Conservation (phyloP, 768 basidiomycete genomes). For the Hericium coralloides region DNA sequence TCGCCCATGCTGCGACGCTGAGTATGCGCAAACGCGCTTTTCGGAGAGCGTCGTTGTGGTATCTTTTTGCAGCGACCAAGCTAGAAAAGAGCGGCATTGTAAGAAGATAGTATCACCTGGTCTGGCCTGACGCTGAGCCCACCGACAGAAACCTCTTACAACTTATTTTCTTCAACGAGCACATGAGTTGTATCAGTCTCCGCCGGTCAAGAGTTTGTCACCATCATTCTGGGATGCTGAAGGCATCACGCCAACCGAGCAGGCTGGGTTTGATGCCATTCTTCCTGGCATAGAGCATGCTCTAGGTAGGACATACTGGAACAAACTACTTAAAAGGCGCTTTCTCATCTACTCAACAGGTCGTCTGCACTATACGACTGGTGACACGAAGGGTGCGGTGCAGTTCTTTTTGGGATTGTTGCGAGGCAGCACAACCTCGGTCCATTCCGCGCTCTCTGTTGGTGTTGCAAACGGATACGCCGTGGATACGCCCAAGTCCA, state of each 20-base stretch:
- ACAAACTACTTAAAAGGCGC: neutral
- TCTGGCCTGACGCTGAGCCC: neutral
- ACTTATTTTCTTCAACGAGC: constrained; percentile 74
- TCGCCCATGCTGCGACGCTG: constrained; percentile 72
- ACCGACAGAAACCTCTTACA: constrained; percentile 71
- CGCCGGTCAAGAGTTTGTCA: constrained; percentile 51
- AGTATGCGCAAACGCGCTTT: constrained; percentile 46
- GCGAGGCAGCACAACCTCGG: constrained; percentile 29
- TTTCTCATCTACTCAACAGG: constrained; percentile 34
- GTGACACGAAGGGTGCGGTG: constrained; percentile 71
- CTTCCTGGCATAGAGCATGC: constrained; percentile 73
- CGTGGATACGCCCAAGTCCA: constrained; percentile 6
- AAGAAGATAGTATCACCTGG: constrained; percentile 22
- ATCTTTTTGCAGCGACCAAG: constrained; percentile 63
- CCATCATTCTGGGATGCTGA: constrained; percentile 79
- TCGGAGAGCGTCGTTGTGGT: constrained; percentile 72
- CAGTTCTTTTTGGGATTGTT: constrained; percentile 70
- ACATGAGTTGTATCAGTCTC: constrained; percentile 47
- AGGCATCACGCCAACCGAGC: constrained; percentile 30
- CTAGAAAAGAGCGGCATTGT: constrained; percentile 84
- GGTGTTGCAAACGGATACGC: constrained; percentile 10
- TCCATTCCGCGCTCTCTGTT: constrained; percentile 5
- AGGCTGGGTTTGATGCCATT: constrained; percentile 50
- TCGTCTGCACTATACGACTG: constrained; percentile 83
- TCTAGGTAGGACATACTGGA: constrained; percentile 38